Evolutionary conservation across 768 basidiomycete species (phyloP).

Genomic region (Mycena pura): DNA sequence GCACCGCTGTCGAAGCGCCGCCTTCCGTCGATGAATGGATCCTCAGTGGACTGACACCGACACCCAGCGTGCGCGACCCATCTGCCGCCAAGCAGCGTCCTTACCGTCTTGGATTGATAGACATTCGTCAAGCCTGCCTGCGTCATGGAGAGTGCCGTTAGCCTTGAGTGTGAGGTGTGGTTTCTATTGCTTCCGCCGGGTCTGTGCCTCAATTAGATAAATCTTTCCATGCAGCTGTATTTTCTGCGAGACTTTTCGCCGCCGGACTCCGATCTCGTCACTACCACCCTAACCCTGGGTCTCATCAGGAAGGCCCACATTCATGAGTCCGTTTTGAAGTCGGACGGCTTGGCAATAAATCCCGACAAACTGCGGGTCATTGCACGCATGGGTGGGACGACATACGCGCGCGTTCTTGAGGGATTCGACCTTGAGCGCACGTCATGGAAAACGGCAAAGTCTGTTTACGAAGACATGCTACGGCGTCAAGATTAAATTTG

Average conservation of each 20-base stretch:
- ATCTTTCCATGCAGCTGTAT: constrained; percentile 47
- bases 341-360: constrained; percentile 51
- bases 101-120: constrained; percentile 35
- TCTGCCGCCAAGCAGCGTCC: not conserved
- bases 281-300: constrained; percentile 58
- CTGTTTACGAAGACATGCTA: constrained; percentile 33
- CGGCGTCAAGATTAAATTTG: too few relatives aligned
- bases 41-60: constrained; percentile 62
- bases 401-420: constrained; percentile 55
- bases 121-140: constrained; percentile 55
- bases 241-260: constrained; percentile 55
- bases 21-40: constrained; percentile 63
- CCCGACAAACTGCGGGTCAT: constrained; percentile 54
- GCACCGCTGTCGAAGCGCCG: constrained; percentile 61
- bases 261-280: constrained; percentile 42
- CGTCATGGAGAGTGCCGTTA: constrained; percentile 63
- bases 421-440: constrained; percentile 53
- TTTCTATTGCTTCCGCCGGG: constrained; percentile 18
- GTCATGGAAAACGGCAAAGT: constrained; percentile 41
- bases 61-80: constrained; percentile 52
- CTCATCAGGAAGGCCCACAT: constrained; percentile 61
- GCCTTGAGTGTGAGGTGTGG: constrained; percentile 67
- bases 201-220: not conserved
- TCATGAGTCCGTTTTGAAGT: constrained; percentile 52
- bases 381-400: constrained; percentile 61